Base-by-base conservation (phyloP, 1,284 basidiomycete genomes). In the Leccinum insolens region DNA sequence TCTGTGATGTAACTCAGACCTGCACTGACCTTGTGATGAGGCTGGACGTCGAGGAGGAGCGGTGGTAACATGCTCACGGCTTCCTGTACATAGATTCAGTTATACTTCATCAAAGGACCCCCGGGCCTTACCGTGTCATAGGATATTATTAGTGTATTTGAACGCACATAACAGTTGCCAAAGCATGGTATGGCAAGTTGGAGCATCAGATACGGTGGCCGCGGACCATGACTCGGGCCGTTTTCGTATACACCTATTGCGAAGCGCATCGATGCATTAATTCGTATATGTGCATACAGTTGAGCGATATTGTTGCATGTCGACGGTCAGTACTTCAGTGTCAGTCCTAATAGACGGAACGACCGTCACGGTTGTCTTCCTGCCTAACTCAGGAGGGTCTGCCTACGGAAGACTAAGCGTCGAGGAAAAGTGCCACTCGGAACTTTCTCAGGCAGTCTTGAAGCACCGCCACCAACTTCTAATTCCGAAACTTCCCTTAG, bases 51-150 rank as follows among this genome's bases (percentile, higher is more conserved):
- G 62, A 99, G 87, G 74, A 99, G 91, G 2, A 99, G 86, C 2
- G 98, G 97, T 4, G 98, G 98, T 25, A 99, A 85, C 98, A 99
- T 99, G 75, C 95, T 98, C 65, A 99, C 98, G 25, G 95, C 96
- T 81, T 99, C 98, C 81, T 99, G 96, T 25, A 41, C 7, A 41
- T 41, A 41, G 41, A 41, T 41, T 41, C 17, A 46, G 17, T 49
- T 49, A 20, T 20, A 20, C 31, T 31, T 31, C 31, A 31, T 31
- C 41, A 8, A 44, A 44, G 15, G 17, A 44, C 15, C 46, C n/a
- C 9, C 37, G 37, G 11, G 37, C 37, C 11, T 20, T 49, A 20
- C 46, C 20, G 46, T 49, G 8, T 46, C 46, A n/a, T n/a, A n/a
- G 8, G 15, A 9, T 15, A 46, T 46, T 11, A 11, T 49, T 20